Percentiles rank a stretch among this genome's conserved stretches.
These are phyloP conservation scores for Wickerhamiella brachini DNA, from an alignment of 805 yeast genomes.

Conservation along the genomic window DNA sequence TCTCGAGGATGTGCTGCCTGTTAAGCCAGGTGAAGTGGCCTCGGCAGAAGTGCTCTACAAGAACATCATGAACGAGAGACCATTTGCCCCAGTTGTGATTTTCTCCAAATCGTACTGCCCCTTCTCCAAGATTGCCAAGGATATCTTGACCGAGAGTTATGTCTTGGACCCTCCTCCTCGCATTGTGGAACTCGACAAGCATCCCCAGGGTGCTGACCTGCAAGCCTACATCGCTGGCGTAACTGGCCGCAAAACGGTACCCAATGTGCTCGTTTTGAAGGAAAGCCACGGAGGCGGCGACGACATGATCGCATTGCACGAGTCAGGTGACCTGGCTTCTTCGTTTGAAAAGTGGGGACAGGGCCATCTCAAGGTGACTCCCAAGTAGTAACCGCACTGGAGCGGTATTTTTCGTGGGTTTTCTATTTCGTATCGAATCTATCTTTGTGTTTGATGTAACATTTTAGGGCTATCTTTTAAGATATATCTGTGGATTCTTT, in stretches of 20 bases:
- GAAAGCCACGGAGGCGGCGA: slow-evolving; percentile 79
- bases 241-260: slow-evolving; percentile 80
- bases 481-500: no score
- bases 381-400: not conserved
- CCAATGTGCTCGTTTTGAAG: slow-evolving; percentile 69
- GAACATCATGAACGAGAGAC: slow-evolving; percentile 8
- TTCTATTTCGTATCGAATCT: no score
- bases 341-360: slow-evolving; percentile 42
- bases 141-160: slow-evolving; percentile 47
- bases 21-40: not conserved
- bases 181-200: slow-evolving; percentile 72
- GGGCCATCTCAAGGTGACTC: slow-evolving; percentile 13
- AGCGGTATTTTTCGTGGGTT: no score
- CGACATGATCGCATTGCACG: slow-evolving; percentile 55
- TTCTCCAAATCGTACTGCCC: slow-evolving; percentile 57
- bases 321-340: slow-evolving; percentile 37
- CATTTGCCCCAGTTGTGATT: slow-evolving; percentile 23
- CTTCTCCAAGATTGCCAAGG: slow-evolving; percentile 57
- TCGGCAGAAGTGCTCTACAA: not conserved
- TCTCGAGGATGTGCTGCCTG: not conserved
- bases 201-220: slow-evolving; percentile 57
- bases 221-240: slow-evolving; percentile 55
- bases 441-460: no score
- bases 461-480: no score
- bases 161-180: slow-evolving; percentile 56